These are phyloP conservation scores for Circinella minor DNA, from an alignment of 371 early-diverging fungal species.

Conservation along the genomic window DNA sequence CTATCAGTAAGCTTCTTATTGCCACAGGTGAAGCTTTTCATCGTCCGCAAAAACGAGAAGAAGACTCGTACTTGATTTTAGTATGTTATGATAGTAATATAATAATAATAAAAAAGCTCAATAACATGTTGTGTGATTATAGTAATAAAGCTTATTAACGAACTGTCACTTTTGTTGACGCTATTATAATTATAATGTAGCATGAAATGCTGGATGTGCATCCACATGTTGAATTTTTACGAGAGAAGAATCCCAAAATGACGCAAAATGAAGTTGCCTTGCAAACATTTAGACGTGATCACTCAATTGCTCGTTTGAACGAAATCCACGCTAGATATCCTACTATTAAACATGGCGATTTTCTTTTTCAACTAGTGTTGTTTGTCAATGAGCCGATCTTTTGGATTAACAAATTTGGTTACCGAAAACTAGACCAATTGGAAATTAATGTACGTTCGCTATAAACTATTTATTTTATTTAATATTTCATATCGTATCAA, in stretches of 20 bases:
- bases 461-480: not conserved
- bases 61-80: constrained; percentile 53
- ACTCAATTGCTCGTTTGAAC: constrained; percentile 39
- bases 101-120: too few species aligned
- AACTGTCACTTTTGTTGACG: not conserved
- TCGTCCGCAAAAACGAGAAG: constrained; percentile 41
- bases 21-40: constrained; percentile 48
- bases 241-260: not conserved
- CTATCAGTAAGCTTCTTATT: constrained; percentile 51
- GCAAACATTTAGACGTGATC: not conserved
- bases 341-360: constrained; percentile 52
- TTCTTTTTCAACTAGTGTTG: constrained; percentile 42
- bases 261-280: not conserved
- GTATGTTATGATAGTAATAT: not conserved
- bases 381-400: constrained; percentile 46
- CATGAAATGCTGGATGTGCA: constrained; percentile 12
- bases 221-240: not conserved
- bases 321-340: constrained; percentile 53
- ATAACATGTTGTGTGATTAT: too few species aligned
- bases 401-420: constrained; percentile 50
- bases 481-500: too few species aligned
- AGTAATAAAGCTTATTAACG: too few species aligned
- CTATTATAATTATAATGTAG: not conserved
- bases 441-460: constrained; percentile 37
- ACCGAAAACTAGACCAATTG: constrained; percentile 37